A percentile compares a stretch with the other conserved stretches of the same genome.
Evolutionary conservation across 768 basidiomycete species (phyloP).

Genomic region (Cystobasidium onofrii): DNA sequence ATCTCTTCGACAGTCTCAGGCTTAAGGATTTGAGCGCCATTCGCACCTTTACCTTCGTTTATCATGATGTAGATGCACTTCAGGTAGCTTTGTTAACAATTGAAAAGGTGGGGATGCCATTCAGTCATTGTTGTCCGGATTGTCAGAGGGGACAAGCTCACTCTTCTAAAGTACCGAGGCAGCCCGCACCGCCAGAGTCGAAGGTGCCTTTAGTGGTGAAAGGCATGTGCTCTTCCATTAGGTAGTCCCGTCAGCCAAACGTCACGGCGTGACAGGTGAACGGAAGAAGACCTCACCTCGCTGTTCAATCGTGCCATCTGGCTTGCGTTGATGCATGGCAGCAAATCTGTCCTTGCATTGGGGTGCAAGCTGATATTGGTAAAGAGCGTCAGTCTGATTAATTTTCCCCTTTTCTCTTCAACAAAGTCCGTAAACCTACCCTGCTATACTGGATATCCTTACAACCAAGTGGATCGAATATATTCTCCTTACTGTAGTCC

Average conservation of each 20-base stretch:
- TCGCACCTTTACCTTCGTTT: conserved; percentile 33
- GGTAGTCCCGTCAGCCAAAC: neutral
- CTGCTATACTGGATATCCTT: conserved; percentile 29
- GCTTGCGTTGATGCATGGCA: neutral
- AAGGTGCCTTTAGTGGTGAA: conserved; percentile 14
- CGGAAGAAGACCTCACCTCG: neutral
- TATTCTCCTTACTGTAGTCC: conserved; percentile 27
- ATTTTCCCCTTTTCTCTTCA: too few relatives aligned
- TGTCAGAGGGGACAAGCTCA: neutral
- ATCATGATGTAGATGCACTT: conserved; percentile 22
- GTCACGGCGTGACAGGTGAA: neutral
- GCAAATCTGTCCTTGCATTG: conserved; percentile 18
- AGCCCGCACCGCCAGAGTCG: conserved; percentile 31
- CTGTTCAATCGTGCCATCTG: conserved; percentile 6
- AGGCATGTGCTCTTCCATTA: neutral
- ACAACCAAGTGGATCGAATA: conserved; percentile 34
- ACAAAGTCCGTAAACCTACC: neutral
- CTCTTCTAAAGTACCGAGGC: conserved; percentile 22
- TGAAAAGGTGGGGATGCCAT: neutral
- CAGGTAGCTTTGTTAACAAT: conserved; percentile 1
- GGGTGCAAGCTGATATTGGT: neutral
- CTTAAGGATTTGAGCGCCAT: conserved; percentile 33
- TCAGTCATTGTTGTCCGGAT: neutral
- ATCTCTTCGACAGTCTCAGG: conserved; percentile 32
- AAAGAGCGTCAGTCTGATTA: neutral